Base-by-base conservation (phyloP, 768 basidiomycete genomes). In the Tylopilus subfusipes region DNA sequence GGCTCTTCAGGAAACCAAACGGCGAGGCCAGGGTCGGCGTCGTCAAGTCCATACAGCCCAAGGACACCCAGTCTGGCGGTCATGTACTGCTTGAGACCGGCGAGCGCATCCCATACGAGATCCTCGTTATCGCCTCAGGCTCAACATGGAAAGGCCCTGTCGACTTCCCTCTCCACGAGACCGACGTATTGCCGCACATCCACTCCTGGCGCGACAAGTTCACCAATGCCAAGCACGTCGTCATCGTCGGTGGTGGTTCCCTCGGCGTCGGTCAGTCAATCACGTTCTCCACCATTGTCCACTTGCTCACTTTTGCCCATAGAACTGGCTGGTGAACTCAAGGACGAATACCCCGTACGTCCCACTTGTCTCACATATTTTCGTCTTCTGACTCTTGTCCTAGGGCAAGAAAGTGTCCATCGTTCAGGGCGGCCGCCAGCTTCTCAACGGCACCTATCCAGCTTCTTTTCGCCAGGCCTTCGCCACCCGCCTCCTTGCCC, bases 81-180 rank as follows among this genome's bases (percentile, higher is more conserved):
- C 73, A 77, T 21, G 74, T 88, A 7, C 69, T 76, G 6, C 74
- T 89, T 10, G 73, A 72, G 58, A 61, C 72, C 56, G 83, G 82
- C 31, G 76, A 82, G 47, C 64, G 63, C 44, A 54, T 88, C 13
- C 64, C 68, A 9, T 90, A 82, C 65, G 75, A 76, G 12, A 68
- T 78, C 21, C 79, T 90, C 40, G 75, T 89, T 34, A 67, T 89
- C 31, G 78, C 84, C 0, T 74, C 85, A 2, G 88, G 88, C 2
- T 76, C 75, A 38, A 67, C 58, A 5, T 88, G 82, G 82, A 60
- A 65, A 13, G 83, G 79, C 0, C 79, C 80, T 0, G 42, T 80
- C 42, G 65, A 69, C 16, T 67, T 85, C 46, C 83, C 82, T 0
- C 64, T 72, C 10, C 52, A 58, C 16, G 64, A 69, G 30, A 48